Conservation (phyloP, 2,329 filamentous ascomycete genomes). For the Cyclaneusma minus region DNA sequence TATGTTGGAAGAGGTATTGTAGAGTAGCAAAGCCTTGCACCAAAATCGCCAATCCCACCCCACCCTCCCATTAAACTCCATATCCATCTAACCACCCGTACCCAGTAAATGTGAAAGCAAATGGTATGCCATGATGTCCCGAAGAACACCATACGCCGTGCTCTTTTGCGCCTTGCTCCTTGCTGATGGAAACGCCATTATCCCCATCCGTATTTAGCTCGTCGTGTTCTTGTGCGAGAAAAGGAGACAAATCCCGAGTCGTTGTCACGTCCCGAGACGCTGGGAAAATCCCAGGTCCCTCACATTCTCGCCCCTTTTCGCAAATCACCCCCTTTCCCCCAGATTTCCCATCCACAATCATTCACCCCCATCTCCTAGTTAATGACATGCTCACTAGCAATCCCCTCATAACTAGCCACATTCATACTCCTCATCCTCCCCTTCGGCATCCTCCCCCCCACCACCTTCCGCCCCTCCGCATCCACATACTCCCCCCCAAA, state of each 20-base stretch:
- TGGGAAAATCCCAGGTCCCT: not conserved
- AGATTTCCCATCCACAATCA: constrained; percentile 15
- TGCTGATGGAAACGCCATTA: too few species aligned
- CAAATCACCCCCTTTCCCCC: constrained; percentile 13
- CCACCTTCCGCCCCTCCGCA: constrained; percentile 42
- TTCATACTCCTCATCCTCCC: constrained; percentile 39
- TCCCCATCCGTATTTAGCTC: too few species aligned
- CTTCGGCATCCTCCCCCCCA: constrained; percentile 36
- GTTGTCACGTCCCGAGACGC: constrained; percentile 1
- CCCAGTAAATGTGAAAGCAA: too few species aligned
- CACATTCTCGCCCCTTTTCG: constrained; percentile 7
- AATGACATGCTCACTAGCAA: constrained; percentile 9
- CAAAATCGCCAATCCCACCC: not conserved
- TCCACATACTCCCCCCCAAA: constrained; percentile 43
- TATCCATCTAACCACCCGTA: too few species aligned
- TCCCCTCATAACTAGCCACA: constrained; percentile 33
- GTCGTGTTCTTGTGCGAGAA: not conserved
- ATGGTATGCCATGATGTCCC: too few species aligned
- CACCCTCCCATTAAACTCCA: not conserved
- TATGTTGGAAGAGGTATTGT: not conserved
- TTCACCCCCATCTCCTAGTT: constrained; percentile 13
- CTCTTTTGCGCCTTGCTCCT: too few species aligned
- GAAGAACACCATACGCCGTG: too few species aligned
- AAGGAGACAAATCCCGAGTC: not conserved
- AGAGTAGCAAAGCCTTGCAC: not conserved